These are phyloP conservation scores for Cladosporium sp. DNA, from an alignment of 2,329 filamentous ascomycete species.

Conservation along the genomic window DNA sequence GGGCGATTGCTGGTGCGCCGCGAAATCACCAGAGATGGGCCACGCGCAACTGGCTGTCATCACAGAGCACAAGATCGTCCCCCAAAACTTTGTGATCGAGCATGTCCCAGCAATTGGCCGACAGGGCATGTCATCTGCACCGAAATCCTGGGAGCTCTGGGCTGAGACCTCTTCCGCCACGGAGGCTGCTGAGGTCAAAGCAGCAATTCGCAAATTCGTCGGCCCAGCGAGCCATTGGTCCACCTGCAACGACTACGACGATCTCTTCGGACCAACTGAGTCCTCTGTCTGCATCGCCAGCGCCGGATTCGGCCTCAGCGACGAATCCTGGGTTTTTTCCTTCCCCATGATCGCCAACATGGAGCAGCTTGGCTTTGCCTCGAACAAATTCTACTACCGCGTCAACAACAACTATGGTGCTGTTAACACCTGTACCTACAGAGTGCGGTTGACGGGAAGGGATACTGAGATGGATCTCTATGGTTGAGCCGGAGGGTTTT, in stretches of 20 bases:
- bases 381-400: slow-evolving; percentile 35
- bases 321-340: slow-evolving; percentile 38
- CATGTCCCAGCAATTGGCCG: slow-evolving; percentile 39
- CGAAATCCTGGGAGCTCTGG: slow-evolving; percentile 43
- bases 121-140: slow-evolving; percentile 37
- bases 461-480: background rate
- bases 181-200: slow-evolving; percentile 18
- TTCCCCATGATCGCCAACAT: slow-evolving; percentile 32
- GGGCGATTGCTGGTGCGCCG: slow-evolving; percentile 83
- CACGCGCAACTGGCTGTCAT: slow-evolving; percentile 61
- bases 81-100: slow-evolving; percentile 41
- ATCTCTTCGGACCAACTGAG: slow-evolving; percentile 7
- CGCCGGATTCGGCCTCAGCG: slow-evolving; percentile 39
- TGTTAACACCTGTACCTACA: slow-evolving; percentile 44
- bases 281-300: slow-evolving; percentile 38
- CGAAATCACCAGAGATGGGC: slow-evolving; percentile 40
- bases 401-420: slow-evolving; percentile 41
- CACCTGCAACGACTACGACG: slow-evolving; percentile 15
- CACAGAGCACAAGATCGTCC: slow-evolving; percentile 33
- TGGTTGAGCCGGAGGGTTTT: background rate
- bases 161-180: slow-evolving; percentile 27
- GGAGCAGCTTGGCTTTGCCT: slow-evolving; percentile 21
- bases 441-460: slow-evolving; percentile 39
- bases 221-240: slow-evolving; percentile 14
- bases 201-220: slow-evolving; percentile 16